These are phyloP conservation scores for Neospora caninum DNA, from an alignment of 169 alveolate genomes.

Conservation along the genomic window DNA sequence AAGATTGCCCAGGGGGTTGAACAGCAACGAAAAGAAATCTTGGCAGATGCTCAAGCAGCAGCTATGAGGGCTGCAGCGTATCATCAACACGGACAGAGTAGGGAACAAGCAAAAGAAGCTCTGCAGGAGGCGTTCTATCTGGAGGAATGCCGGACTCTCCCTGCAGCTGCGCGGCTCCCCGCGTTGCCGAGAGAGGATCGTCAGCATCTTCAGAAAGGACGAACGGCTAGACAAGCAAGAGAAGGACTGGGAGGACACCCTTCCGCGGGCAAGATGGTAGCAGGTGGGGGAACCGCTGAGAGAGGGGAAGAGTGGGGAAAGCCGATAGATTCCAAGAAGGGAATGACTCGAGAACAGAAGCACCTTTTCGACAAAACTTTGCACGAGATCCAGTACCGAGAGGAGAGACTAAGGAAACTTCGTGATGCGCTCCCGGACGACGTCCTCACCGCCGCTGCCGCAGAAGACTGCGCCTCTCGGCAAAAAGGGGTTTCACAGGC, in stretches of 20 bases:
- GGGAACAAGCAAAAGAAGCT: conserved; percentile 14
- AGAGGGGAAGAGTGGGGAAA: background rate
- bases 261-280: too few relatives aligned
- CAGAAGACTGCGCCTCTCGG: background rate
- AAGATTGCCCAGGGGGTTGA: background rate
- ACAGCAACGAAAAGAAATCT: background rate
- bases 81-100: background rate
- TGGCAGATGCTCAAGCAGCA: background rate
- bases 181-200: background rate
- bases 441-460: conserved; percentile 15
- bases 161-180: background rate
- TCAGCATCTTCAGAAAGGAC: background rate
- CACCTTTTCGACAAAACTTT: background rate
- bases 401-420: background rate
- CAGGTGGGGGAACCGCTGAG: too few relatives aligned
- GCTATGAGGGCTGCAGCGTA: background rate
- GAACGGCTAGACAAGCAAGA: background rate
- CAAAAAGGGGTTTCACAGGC: background rate
- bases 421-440: conserved; percentile 9
- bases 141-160: background rate
- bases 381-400: background rate
- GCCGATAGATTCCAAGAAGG: background rate
- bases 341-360: conserved; percentile 1
- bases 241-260: background rate
- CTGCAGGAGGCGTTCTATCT: background rate